Percentiles rank a stretch among this genome's conserved stretches.
These are phyloP conservation scores for Solanum stenotomum DNA, from an alignment of 257 asterid species.

Conservation along the genomic window DNA sequence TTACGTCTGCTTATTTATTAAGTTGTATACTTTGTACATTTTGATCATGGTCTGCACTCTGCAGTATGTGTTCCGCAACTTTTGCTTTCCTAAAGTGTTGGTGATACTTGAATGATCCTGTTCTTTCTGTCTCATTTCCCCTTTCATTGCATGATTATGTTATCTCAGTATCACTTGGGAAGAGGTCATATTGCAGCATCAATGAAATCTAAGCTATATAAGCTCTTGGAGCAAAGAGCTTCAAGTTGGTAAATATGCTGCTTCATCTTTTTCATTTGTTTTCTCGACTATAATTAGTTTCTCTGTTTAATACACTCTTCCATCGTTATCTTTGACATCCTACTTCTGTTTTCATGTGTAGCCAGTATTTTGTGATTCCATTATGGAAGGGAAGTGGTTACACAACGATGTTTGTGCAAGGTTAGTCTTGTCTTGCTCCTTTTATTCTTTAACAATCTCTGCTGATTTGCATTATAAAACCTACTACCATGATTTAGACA, in stretches of 20 bases:
- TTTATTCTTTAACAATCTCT: not conserved
- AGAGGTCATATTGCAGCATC: constrained; percentile 90
- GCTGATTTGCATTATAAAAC: not conserved
- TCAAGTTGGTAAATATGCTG: constrained; percentile 44
- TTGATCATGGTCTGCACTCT: not conserved
- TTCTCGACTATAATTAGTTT: not conserved
- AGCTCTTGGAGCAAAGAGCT: constrained; percentile 69
- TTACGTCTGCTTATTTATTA: not conserved
- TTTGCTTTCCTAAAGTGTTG: not conserved
- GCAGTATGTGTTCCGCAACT: not conserved
- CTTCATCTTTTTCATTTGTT: not conserved
- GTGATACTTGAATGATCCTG: not conserved
- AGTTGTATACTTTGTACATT: not conserved
- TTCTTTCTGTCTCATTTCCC: not conserved
- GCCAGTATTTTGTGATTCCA: constrained; percentile 87
- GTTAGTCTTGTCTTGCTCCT: constrained; percentile 19
- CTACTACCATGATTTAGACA: not conserved
- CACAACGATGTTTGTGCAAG: constrained; percentile 84
- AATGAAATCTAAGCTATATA: constrained; percentile 57
- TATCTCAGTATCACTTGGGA: constrained; percentile 81
- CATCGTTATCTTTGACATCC: constrained; percentile 3
- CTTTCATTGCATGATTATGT: not conserved
- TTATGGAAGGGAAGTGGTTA: constrained; percentile 94
- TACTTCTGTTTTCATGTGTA: constrained; percentile 19
- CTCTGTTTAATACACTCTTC: not conserved